Base-by-base conservation (phyloP, 1,284 basidiomycete genomes). In the Neolentinus lepideus region DNA sequence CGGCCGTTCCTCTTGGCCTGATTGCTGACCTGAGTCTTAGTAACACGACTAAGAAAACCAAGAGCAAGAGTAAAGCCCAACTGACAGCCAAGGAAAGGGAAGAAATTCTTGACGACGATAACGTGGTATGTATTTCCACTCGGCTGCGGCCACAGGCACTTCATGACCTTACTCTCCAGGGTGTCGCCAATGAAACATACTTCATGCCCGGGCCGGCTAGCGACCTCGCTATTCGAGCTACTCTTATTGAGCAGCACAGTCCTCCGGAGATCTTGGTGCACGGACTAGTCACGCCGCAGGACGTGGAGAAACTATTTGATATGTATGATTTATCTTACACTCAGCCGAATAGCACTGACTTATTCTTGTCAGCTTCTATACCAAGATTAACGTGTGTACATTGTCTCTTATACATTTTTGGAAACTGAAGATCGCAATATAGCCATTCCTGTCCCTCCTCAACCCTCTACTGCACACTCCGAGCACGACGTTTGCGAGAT, bases 211-310 rank as follows among this genome's bases (percentile, higher is more conserved):
- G 88, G 78, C 64, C 88, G 38, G 83, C 84, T 1, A 83, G 80
- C 57, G 78, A 90, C 64, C 76, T 89, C 45, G 75, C 71, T 27
- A 79, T 85, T 54, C 79, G 90, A 16, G 85, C 85, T 54, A 78
- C 78, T 52, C 72, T 93, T 63, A 91, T 92, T 54, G 90, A 92
- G 63, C 81, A 82, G 57, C 85, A 91, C 61, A 85, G 80, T 63
- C 87, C 88, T 0, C 91, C 91, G 0, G 90, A 93, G 65, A 91
- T 94, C 56, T 66, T 94, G 51, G 81, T 92, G 0, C 87, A 90
- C 60, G 89, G 88, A 16, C 72, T 93, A 35, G 88, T 94, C 48
- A 85, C 84, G 1, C 83, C 87, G 0, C 81, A 84, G 53, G 92
- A 94, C 62, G 90, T 92, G 8, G 84, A 92, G 56, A 85, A 84